phyloP scores from a whole-genome alignment of 2,329 filamentous ascomycete species.

The Exophiala mesophila region DNA sequence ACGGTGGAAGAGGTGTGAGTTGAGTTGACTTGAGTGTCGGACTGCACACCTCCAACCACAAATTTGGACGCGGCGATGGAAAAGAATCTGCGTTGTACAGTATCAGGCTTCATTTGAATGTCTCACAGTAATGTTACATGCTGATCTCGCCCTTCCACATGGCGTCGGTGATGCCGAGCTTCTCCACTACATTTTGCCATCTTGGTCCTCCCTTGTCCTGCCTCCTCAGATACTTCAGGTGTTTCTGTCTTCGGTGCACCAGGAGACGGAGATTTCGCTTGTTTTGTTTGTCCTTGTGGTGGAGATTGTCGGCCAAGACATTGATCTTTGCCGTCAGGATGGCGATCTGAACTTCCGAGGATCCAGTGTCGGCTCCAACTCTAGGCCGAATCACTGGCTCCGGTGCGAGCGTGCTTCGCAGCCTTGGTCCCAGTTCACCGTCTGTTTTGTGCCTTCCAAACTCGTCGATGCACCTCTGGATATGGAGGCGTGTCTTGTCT shows the following conservation, averaged over 20 bases:
- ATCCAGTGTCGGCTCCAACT: constrained; percentile 87
- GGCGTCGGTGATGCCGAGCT: constrained; percentile 77
- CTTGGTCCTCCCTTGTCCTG: constrained; percentile 88
- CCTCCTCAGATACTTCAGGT: constrained; percentile 76
- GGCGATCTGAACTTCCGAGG: constrained; percentile 94
- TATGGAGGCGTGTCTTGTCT: constrained; percentile 76
- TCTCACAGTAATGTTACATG: constrained; percentile 47
- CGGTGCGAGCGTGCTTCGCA: constrained; percentile 30
- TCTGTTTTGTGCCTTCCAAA: constrained; percentile 94
- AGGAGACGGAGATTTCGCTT: constrained; percentile 83
- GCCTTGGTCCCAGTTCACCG: constrained; percentile 58
- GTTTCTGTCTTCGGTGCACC: constrained; percentile 82
- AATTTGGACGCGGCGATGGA: too few species aligned
- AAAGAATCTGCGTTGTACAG: constrained; percentile 18
- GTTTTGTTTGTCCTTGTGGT: constrained; percentile 83
- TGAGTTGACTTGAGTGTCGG: too few species aligned
- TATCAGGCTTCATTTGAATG: too few species aligned
- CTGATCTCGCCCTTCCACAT: constrained; percentile 89
- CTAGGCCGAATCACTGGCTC: constrained; percentile 39
- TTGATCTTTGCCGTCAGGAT: constrained; percentile 93
- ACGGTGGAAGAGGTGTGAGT: constrained; percentile 23
- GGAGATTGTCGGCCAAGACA: constrained; percentile 66
- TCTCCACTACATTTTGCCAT: constrained; percentile 81
- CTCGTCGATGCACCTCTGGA: constrained; percentile 74
- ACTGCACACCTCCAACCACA: too few species aligned